Evolutionary conservation across 768 basidiomycete species (phyloP), one percentile per base, ranked within the genome.

Genomic region (Astraeus odoratus): DNA sequence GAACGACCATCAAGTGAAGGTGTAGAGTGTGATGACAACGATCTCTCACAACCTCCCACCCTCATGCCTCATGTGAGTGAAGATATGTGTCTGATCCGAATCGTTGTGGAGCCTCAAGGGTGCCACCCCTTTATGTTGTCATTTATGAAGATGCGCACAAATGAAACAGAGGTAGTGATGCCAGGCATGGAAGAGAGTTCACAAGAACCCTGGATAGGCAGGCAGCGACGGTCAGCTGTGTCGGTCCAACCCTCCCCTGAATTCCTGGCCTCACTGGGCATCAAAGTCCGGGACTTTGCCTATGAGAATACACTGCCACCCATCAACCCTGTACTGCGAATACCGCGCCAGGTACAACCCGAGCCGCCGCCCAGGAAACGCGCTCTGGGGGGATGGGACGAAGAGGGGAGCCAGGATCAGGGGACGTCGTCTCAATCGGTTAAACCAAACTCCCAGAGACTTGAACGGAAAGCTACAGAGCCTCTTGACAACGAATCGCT

Each of bases 281-380:
- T 75, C 61, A 67, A 62, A 63, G 68, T 75, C 42, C 67, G 72
- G 56, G 74, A 86, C 64, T 86, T 81, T 69, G 81, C 77, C 13
- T 82, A 79, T 65, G 81, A 84, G 61, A 80, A 71, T 63, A 78
- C 66, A 22, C 65, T 85, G 37, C 81, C 83, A 2, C 78, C 80
- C 8, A 71, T 86, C 31, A 67, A 65, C 24, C 69, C 80, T 2
- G 73, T 77, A 20, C 71, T 68, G 15, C 69, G 69, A 16, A 57
- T 65, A 10, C 69, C 68, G 1, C 70, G 72, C 18, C 80, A 77
- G 56, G 61, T 73, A 16, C 77, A 74, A 51, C 75, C 75, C 47
- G 54, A 63, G 42, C 48, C 64, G 47, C 55, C 61, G 40, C 42
- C 58, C 13, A 57, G 67, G 38, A 74, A 72, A 46, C 73, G 75